Base-by-base conservation (phyloP, 2,329 filamentous ascomycete species). In the Exophiala phaeomuriformis region DNA sequence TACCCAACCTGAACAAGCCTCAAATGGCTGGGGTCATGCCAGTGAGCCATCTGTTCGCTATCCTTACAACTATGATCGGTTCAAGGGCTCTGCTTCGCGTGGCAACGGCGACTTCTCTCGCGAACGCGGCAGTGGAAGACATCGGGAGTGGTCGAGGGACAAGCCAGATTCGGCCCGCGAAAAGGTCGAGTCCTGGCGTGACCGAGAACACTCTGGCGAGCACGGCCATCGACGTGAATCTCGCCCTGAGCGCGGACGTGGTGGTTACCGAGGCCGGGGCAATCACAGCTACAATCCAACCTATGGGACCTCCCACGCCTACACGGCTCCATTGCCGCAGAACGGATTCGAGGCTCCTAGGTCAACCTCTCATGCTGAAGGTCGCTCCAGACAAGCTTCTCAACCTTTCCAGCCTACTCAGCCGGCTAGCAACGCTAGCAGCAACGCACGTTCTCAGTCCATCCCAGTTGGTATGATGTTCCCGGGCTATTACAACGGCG, bases 391-490 rank as follows among this genome's bases (percentile, higher is more conserved):
- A 6, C 61, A 63, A 49, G n/a, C 55, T 6, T 63, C 62, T 69
- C 56, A 71, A 70, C 61, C 60, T 1, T 64, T 56, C 47, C 49
- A 54, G 9, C 54, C 54, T 12, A 51, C 39, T 28, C 56, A 58
- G 36, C 12, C 53, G 3, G 42, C 58, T n/a, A 51, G 28, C 35
- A 52, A 33, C 7, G 35, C 52, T 60, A 74, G 80, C 47, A 73
- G 75, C 61, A 73, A 73, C 45, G 68, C 78, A 55, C 75, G 82
- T 51, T 82, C 83, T 29, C 81, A 84, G 58, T 84, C 82, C 1
- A 77, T 84, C 61, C 78, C 81, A 2, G 75, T 62, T 3, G 43
- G 52, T 27, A 62, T 61, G 56, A 53, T 62, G 46, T 54, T 53
- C 31, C 53, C 52, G 6, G 49, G 51, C 19, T 62, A 57, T 45